Evolutionary conservation across 768 basidiomycete genomes (phyloP).

Genomic region (Zangia roseola): DNA sequence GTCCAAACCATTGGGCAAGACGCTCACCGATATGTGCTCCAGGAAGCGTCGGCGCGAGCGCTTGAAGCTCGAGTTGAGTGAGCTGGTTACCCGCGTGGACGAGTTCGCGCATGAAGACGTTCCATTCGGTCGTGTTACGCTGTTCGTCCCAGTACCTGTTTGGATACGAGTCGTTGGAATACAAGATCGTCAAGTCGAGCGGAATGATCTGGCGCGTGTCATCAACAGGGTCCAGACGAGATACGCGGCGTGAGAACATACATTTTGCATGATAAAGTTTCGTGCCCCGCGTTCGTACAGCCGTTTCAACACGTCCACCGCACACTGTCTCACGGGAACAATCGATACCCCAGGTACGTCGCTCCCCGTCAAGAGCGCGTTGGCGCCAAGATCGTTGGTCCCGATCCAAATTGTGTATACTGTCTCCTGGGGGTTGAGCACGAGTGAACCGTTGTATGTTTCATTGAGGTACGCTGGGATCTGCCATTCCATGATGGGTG

Average conservation of each 20-base stretch:
- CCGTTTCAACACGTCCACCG: conserved; percentile 56
- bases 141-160: conserved; percentile 49
- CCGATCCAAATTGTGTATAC: conserved; percentile 70
- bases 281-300: conserved; percentile 59
- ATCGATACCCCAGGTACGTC: conserved; percentile 47
- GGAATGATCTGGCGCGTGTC: conserved; percentile 52
- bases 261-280: conserved; percentile 71
- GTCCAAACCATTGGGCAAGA: too few relatives aligned
- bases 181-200: conserved; percentile 48
- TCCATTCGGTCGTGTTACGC: conserved; percentile 59
- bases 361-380: conserved; percentile 52
- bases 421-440: conserved; percentile 41
- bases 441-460: conserved; percentile 40
- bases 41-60: conserved; percentile 45
- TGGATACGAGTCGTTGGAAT: conserved; percentile 46
- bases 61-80: conserved; percentile 49
- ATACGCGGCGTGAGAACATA: conserved; percentile 32
- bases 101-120: conserved; percentile 52
- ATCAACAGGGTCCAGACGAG: not conserved
- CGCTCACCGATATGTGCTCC: conserved; percentile 58
- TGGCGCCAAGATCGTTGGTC: conserved; percentile 60
- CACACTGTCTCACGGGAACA: conserved; percentile 56
- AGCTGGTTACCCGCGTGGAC: conserved; percentile 51
- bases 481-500: conserved; percentile 47
- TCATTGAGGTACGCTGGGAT: conserved; percentile 52